phyloP scores from a whole-genome alignment of 139 green algal species.

The Astrephomene gubernaculifera region DNA sequence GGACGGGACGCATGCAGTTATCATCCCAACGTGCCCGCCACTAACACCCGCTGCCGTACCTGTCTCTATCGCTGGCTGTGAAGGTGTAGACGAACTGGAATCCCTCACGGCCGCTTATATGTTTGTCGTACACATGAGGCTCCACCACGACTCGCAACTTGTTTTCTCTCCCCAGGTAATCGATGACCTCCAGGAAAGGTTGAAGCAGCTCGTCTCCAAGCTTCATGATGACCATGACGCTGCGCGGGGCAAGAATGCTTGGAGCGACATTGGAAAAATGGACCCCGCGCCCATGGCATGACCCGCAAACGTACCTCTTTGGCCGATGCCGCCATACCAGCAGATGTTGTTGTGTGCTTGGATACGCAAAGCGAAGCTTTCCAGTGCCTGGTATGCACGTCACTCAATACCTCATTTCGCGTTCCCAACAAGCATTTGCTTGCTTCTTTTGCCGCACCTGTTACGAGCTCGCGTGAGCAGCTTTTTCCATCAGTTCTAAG shows the following conservation, averaged over 20 bases:
- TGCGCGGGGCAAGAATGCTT: slow-evolving; percentile 51
- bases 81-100: slow-evolving; percentile 68
- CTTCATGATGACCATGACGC: slow-evolving; percentile 97
- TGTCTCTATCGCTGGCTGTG: slow-evolving; percentile 66
- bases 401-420: neutral
- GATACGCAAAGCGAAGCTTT: slow-evolving; percentile 89
- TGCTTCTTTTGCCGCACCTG: too few species aligned
- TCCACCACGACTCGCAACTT: slow-evolving; percentile 45
- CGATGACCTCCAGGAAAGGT: slow-evolving; percentile 78
- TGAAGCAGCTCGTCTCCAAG: slow-evolving; percentile 87
- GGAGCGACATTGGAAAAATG: too few species aligned
- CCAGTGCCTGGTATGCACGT: slow-evolving; percentile 63
- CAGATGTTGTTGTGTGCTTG: slow-evolving; percentile 96
- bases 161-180: slow-evolving; percentile 77
- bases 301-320: slow-evolving; percentile 77
- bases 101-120: slow-evolving; percentile 33
- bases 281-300: too few species aligned
- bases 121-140: slow-evolving; percentile 72
- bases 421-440: too few species aligned
- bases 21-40: too few species aligned
- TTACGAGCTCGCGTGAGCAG: slow-evolving; percentile 92
- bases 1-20: too few species aligned
- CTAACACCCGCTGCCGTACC: too few species aligned
- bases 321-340: slow-evolving; percentile 94
- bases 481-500: slow-evolving; percentile 94